Evolutionary conservation across 1,284 basidiomycete species (phyloP).

Genomic region (Leccinum variabile): DNA sequence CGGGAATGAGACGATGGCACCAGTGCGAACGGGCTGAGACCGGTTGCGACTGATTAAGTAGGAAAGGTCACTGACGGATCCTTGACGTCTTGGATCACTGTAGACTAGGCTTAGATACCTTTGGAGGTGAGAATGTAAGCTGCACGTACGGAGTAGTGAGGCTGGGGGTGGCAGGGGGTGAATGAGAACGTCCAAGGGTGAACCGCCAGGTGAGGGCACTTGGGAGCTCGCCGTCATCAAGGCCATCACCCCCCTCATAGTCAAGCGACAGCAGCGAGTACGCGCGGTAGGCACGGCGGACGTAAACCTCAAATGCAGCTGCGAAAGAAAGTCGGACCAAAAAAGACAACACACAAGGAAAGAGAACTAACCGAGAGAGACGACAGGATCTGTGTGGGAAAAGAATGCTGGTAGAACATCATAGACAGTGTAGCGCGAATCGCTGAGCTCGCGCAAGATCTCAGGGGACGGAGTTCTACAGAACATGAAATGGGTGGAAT

Average conservation of each 20-base stretch:
- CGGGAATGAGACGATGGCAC: conserved; percentile 88
- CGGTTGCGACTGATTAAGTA: conserved; percentile 85
- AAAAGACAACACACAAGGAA: neutral
- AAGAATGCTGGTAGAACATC: conserved; percentile 98
- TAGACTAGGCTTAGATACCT: conserved; percentile 19
- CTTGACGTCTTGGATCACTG: conserved; percentile 58
- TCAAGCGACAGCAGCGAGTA: conserved; percentile 92
- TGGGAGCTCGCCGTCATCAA: conserved; percentile 79
- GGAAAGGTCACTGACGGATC: conserved; percentile 90
- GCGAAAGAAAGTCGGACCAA: conserved; percentile 10
- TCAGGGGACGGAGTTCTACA: conserved; percentile 78
- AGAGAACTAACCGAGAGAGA: conserved; percentile 63
- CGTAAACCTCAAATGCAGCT: conserved; percentile 96
- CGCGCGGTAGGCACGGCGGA: conserved; percentile 93
- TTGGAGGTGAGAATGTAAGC: neutral
- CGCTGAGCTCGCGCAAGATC: conserved; percentile 89
- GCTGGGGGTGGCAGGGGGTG: conserved; percentile 83
- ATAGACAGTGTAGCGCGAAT: conserved; percentile 96
- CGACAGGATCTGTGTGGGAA: conserved; percentile 80
- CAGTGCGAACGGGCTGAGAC: conserved; percentile 84
- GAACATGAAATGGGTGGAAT: neutral
- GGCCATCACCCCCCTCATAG: conserved; percentile 84
- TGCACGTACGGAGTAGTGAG: conserved; percentile 59
- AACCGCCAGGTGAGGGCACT: conserved; percentile 90
- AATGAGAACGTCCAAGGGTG: conserved; percentile 83